These are phyloP conservation scores for Thuja plicata DNA, from an alignment of 83 land plant species.

Conservation along the genomic window DNA sequence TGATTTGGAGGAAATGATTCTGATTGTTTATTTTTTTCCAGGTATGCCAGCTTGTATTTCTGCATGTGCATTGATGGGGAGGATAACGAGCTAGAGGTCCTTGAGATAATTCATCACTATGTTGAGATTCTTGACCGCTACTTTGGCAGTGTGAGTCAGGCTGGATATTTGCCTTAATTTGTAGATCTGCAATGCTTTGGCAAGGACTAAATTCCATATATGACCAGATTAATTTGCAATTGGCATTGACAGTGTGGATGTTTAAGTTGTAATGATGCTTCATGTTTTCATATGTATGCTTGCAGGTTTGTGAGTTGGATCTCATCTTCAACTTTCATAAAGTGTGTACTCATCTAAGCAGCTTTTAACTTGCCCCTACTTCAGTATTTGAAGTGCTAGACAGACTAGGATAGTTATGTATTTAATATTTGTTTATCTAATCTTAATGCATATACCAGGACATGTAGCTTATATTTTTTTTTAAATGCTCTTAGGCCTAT, in stretches of 20 bases:
- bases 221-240: not conserved
- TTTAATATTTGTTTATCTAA: not conserved
- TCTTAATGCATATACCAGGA: not conserved
- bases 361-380: not conserved
- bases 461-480: not conserved
- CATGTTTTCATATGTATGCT: not conserved
- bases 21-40: constrained; percentile 23
- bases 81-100: constrained; percentile 91
- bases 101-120: constrained; percentile 90
- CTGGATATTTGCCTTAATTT: not conserved
- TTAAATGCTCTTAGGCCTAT: constrained; percentile 60
- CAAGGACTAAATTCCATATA: not conserved
- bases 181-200: not conserved
- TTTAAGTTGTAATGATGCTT: not conserved
- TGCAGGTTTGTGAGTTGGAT: constrained; percentile 96
- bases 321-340: constrained; percentile 96
- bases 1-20: not conserved
- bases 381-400: not conserved
- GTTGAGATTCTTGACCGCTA: constrained; percentile 95
- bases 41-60: constrained; percentile 95
- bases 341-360: constrained; percentile 33
- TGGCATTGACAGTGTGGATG: not conserved
- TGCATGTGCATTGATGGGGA: constrained; percentile 96
- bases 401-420: not conserved
- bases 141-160: constrained; percentile 83